phyloP scores from a whole-genome alignment of 163 green algal species.

The Volvox carteri region DNA sequence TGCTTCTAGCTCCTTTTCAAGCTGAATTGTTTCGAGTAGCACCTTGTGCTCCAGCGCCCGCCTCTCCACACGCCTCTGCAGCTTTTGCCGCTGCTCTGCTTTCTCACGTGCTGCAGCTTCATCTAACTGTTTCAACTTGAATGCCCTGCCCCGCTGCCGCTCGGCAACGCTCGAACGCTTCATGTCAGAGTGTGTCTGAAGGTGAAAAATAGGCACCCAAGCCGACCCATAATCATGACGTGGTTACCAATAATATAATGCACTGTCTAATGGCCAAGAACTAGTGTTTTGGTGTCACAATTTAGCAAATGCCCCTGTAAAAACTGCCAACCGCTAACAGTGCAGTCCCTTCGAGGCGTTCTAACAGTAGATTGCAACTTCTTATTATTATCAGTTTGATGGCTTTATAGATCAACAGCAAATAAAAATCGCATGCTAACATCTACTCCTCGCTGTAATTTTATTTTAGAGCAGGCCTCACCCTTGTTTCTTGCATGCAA shows the following conservation, averaged over 20 bases:
- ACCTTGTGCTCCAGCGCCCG: slow-evolving; percentile 10
- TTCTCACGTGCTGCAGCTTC: not conserved
- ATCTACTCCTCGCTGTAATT: too few species aligned
- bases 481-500: too few species aligned
- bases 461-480: too few species aligned
- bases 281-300: not conserved
- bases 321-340: not conserved
- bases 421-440: too few species aligned
- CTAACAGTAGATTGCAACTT: not conserved
- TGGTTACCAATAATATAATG: not conserved
- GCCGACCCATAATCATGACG: not conserved
- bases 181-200: not conserved
- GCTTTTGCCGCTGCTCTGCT: not conserved
- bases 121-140: not conserved
- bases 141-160: not conserved
- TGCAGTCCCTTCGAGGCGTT: not conserved
- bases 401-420: too few species aligned
- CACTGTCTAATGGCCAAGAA: not conserved
- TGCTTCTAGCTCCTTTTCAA: slow-evolving; percentile 54
- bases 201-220: too few species aligned
- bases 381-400: too few species aligned
- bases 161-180: not conserved
- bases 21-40: not conserved
- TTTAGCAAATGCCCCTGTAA: not conserved
- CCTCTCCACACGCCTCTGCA: slow-evolving; percentile 13